Base-by-base conservation (phyloP, 2,329 filamentous ascomycete species). In the Fusarium sp. region DNA sequence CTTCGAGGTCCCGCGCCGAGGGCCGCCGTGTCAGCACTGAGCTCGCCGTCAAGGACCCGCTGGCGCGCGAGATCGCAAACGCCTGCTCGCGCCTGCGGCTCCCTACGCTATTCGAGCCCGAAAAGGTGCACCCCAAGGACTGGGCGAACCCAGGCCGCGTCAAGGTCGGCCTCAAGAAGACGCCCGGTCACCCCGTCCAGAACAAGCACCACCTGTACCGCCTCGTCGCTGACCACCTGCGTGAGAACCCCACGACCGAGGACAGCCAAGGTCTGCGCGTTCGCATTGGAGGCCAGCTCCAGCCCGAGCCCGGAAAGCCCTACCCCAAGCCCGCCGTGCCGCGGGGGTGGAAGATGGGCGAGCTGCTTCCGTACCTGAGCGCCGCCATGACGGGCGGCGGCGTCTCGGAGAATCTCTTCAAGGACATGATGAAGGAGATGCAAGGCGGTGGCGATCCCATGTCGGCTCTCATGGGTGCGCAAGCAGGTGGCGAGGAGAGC, bases 341-440 rank as follows among this genome's bases (percentile, higher is more conserved):
- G 16, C 87, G 93, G 56, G 95, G 95, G 39, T 98, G 94, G 94
- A 98, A 97, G 85, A 91, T 98, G 80, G 90, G 90, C 66, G 90
- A 89, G 64, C 90, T 97, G 62, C 78, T 99, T 71, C 96, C 96
- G 23, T 90, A 97, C 70, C 92, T 97, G 77, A 97, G 93, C 68
- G 91, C 95, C 1, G 96, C 94, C 16, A 88, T 98, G 82, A 96
- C 93, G 57, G 96, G 96, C 9, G 96, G 96, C 11, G 96, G 96
- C 37, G 94, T 98, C 11, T 95, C 90, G 67, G 96, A 99, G 80
- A 97, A 98, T 77, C 89, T 98, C 66, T 90, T 98, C 77, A 94
- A 96, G 84, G 95, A 98, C 73, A 97, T 98, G 87, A 97, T 98
- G 95, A 91, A 90, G 76, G 94, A 97, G 83, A 97, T 98, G 94